Base-by-base conservation (phyloP, 805 yeast species). In the Spathaspora boniae region DNA sequence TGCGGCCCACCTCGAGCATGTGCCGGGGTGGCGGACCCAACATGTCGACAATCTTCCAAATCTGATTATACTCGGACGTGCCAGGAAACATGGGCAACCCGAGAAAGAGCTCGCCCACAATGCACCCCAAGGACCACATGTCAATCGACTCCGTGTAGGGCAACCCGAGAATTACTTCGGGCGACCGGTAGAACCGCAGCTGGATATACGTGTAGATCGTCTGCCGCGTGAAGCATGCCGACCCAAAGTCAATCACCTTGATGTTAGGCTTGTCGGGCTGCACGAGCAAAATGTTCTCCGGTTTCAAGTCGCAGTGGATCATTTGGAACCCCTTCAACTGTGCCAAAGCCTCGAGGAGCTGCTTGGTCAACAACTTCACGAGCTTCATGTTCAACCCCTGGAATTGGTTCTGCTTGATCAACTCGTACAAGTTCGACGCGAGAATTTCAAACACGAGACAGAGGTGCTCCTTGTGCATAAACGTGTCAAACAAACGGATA, bases 1-100 rank as follows among this genome's bases (percentile, higher is more conserved):
- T 87, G 46, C 86, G 82, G 18, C 98, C 98, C 79, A 86, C 87
- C 44, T 91, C 97, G 45, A 91, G 70, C 98, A 93, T 93, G 86
- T 96, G 95, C 16, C 82, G 65, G 8, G 96, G 97, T 16, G 98
- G 98, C 43, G 68, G 58, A 0, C 95, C 96, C 40, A 91, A 58
- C 68, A 88, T 83, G 28, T 82, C 82, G 3, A 82, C 77, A 25
- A 93, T 88, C 46, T 96, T 79, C 42, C 78, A 70, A 29, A 94
- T 64, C 59, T 91, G 97, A 54, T 91, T 88, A 58, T 81, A 93
- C 58, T 93, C 98, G 0, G 96, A 85, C 3, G 88, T 74, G 3
- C 98, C 98, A 0, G 98, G 97, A 50, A 91, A 87, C 46, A 91
- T 70, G 1, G 98, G 98, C 37, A 91, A 69, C 1, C 98, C 98